Percentiles rank a stretch among this genome's conserved stretches.
These are phyloP conservation scores for Neonectria hederae DNA, from an alignment of 2,329 filamentous ascomycete species.

Conservation along the genomic window DNA sequence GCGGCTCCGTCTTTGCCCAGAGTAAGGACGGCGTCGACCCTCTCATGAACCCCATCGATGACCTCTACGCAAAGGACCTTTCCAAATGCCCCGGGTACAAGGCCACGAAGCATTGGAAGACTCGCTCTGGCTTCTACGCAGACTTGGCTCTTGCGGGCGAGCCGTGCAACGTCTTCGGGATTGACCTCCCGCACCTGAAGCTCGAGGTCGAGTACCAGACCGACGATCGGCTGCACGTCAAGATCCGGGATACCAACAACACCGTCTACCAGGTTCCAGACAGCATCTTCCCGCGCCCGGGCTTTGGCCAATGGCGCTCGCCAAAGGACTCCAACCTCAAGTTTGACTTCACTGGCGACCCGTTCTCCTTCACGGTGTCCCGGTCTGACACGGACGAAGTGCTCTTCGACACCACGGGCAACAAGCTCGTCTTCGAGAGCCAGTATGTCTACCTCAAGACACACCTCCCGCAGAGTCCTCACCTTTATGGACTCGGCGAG, in stretches of 20 bases:
- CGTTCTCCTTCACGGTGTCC: slow-evolving; percentile 74
- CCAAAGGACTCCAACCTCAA: slow-evolving; percentile 55
- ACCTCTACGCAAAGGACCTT: slow-evolving; percentile 35
- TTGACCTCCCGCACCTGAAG: slow-evolving; percentile 72
- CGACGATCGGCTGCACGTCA: slow-evolving; percentile 71
- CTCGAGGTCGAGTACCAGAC: slow-evolving; percentile 64
- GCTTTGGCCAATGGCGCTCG: slow-evolving; percentile 36
- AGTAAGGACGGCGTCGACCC: slow-evolving; percentile 33
- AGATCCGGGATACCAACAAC: slow-evolving; percentile 75
- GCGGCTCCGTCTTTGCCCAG: slow-evolving; percentile 29
- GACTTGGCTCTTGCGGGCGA: slow-evolving; percentile 74
- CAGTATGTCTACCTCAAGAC: slow-evolving; percentile 81
- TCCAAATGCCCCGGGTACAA: slow-evolving; percentile 72
- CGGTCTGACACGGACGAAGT: slow-evolving; percentile 54
- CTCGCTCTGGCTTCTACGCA: slow-evolving; percentile 69
- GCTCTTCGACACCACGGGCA: slow-evolving; percentile 76
- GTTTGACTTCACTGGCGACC: slow-evolving; percentile 55
- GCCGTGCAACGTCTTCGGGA: slow-evolving; percentile 81
- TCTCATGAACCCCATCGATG: slow-evolving; percentile 29
- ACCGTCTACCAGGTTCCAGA: slow-evolving; percentile 80
- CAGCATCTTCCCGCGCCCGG: slow-evolving; percentile 68
- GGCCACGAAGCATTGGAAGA: slow-evolving; percentile 67
- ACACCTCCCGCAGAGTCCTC: slow-evolving; percentile 71
- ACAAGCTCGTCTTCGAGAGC: slow-evolving; percentile 76
- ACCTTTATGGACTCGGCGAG: slow-evolving; percentile 83